phyloP scores from a whole-genome alignment of 1,284 basidiomycete species.

The Moniliophthora roreri region DNA sequence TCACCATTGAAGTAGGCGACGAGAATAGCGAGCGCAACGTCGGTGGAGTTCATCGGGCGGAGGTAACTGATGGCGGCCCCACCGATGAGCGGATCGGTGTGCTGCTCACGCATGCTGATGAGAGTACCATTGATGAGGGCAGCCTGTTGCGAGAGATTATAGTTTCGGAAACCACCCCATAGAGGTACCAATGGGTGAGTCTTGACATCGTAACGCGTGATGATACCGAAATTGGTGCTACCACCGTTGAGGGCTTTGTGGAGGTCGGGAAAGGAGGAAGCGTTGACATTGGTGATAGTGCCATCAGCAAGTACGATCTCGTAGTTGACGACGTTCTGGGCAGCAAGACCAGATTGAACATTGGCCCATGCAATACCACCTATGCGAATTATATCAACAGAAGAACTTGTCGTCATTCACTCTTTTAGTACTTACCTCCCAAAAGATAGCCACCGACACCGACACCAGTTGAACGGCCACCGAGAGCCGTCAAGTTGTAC shows the following conservation, averaged over 20 bases:
- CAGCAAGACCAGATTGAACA: conserved; percentile 16
- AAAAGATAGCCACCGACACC: conserved; percentile 33
- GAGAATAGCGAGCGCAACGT: no score
- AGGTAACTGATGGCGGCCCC: no score
- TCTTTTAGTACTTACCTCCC: conserved; percentile 29
- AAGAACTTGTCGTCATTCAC: no score
- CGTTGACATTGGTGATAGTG: conserved; percentile 17
- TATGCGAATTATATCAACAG: no score
- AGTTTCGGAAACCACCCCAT: conserved; percentile 16
- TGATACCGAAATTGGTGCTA: conserved; percentile 23
- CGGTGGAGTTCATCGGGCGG: no score
- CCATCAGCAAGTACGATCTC: conserved; percentile 21
- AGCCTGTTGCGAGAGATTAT: background rate
- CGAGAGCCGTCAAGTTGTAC: conserved; percentile 29
- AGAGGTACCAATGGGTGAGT: conserved; percentile 14
- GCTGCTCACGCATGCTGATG: no score
- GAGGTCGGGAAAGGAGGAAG: conserved; percentile 14
- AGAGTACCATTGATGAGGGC: no score
- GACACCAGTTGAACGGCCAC: conserved; percentile 32
- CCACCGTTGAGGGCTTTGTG: conserved; percentile 20
- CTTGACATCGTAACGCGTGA: conserved; percentile 21
- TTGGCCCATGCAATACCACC: conserved; percentile 21
- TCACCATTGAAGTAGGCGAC: no score
- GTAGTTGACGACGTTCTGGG: conserved; percentile 20
- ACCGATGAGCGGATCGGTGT: no score